Evolutionary conservation across 805 yeast species (phyloP).

Genomic region (Teunomyces panamensis): DNA sequence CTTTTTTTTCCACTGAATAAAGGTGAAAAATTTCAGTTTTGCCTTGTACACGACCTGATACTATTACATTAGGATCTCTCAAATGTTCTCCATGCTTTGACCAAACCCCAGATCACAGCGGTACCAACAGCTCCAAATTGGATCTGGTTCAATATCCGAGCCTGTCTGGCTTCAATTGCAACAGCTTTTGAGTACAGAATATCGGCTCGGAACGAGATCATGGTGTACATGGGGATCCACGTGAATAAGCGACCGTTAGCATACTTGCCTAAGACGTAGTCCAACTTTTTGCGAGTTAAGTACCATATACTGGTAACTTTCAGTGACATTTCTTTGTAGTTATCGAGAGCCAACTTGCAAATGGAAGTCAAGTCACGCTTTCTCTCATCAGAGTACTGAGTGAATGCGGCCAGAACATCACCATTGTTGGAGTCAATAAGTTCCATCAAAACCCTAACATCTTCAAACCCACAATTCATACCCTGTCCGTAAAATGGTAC

Average conservation of each 20-base stretch:
- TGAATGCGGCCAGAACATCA: constrained; percentile 50
- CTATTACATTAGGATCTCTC: not conserved
- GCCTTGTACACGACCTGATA: not conserved
- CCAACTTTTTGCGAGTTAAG: constrained; percentile 64
- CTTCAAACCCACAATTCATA: constrained; percentile 95
- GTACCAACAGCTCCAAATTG: constrained; percentile 17
- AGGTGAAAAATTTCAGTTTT: constrained; percentile 4
- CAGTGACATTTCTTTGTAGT: constrained; percentile 84
- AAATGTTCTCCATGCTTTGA: constrained; percentile 5
- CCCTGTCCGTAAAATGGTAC: constrained; percentile 99
- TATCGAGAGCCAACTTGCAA: constrained; percentile 71
- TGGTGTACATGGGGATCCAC: constrained; percentile 87
- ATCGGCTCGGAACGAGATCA: constrained; percentile 88
- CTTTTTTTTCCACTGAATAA: not conserved
- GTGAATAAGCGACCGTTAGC: constrained; percentile 45
- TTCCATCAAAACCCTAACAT: constrained; percentile 65
- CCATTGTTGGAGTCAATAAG: constrained; percentile 39
- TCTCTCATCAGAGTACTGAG: constrained; percentile 52
- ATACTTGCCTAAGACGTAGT: constrained; percentile 56
- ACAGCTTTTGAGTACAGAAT: constrained; percentile 73
- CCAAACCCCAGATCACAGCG: constrained; percentile 6
- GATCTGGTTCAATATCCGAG: constrained; percentile 39
- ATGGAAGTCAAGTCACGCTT: constrained; percentile 72
- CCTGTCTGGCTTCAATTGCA: constrained; percentile 52
- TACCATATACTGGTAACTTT: constrained; percentile 64